A percentile compares a stretch with the other conserved stretches of the same genome.
Evolutionary conservation across 192 early-diverging fungal genomes (phyloP).

Genomic region (Gonapodya sp.): DNA sequence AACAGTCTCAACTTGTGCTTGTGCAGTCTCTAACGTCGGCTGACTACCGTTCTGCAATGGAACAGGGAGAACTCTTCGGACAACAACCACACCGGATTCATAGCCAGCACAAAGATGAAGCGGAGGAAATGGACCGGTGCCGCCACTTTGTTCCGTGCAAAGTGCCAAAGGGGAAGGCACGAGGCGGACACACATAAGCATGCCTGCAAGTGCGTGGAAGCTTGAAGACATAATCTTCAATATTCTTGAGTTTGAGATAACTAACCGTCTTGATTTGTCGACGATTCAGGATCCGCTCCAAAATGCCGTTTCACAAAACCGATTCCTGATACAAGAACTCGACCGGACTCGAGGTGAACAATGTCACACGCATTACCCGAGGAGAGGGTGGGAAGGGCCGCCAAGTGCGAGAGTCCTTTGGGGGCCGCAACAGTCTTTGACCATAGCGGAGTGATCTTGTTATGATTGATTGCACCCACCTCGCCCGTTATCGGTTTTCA

Average conservation of each 20-base stretch:
- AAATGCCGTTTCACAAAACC: not conserved
- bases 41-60: not conserved
- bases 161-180: not conserved
- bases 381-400: not conserved
- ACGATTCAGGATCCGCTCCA: not conserved
- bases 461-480: no score
- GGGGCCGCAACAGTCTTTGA: no score
- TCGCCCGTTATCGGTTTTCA: not conserved
- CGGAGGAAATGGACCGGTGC: no score
- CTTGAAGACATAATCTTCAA: not conserved
- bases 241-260: not conserved
- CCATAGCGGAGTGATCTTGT: no score
- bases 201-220: not conserved
- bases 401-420: not conserved
- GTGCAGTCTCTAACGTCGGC: not conserved
- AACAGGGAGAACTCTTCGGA: not conserved
- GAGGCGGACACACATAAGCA: not conserved
- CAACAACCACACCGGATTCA: not conserved
- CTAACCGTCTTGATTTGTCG: not conserved
- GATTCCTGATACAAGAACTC: not conserved
- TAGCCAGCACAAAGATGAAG: not conserved
- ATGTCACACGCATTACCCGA: not conserved
- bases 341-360: not conserved
- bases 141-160: no score
- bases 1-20: not conserved